These are phyloP conservation scores for Russula olivacea DNA, from an alignment of 768 basidiomycete species.

Conservation along the genomic window DNA sequence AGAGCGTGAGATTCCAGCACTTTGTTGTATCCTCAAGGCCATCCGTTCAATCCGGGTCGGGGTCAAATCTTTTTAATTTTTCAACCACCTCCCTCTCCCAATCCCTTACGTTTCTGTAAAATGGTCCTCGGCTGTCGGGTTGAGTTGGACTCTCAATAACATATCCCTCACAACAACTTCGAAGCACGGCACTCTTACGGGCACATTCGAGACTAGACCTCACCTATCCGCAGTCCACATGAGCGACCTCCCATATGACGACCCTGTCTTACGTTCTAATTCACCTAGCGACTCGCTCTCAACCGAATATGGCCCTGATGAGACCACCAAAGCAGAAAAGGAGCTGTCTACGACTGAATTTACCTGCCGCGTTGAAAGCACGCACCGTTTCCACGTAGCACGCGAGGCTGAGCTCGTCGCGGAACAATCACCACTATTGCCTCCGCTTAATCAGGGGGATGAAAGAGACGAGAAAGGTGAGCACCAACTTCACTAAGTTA, in stretches of 20 bases:
- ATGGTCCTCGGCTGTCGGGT: background rate
- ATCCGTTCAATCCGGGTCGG: constrained; percentile 28
- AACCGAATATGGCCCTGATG: background rate
- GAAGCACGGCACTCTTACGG: background rate
- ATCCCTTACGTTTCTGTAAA: background rate
- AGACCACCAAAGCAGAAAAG: background rate
- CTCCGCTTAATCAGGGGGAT: constrained; percentile 1
- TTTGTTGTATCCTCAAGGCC: constrained; percentile 23
- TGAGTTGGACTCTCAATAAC: too few relatives aligned
- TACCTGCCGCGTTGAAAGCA: background rate
- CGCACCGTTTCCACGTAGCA: constrained; percentile 1
- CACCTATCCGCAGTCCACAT: constrained; percentile 4
- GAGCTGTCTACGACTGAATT: background rate
- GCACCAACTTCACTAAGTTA: background rate
- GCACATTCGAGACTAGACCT: background rate
- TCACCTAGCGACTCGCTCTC: constrained; percentile 2
- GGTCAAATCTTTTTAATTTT: constrained; percentile 9
- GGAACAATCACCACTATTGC: constrained; percentile 1
- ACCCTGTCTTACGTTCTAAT: background rate
- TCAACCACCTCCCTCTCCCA: background rate
- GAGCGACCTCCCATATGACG: constrained; percentile 2
- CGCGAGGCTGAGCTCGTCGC: background rate
- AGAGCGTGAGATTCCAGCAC: constrained; percentile 27
- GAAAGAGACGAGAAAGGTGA: constrained; percentile 1
- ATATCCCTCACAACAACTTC: too few relatives aligned